Percentiles rank a stretch among this genome's conserved stretches.
Conservation (phyloP, 306 rosid genomes). For the barrel medic (Medicago truncatula) region MtrunA17r5.0-ANR NC_053049.1:17324501-17325000, state of each 20-base stretch:
- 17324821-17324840: slow-evolving; percentile 3
- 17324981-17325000: too few species aligned
- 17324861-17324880: slow-evolving; percentile 25
- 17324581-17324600: background rate
- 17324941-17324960: slow-evolving; percentile 15
- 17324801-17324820: background rate
- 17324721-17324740: background rate
- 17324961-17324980: background rate
- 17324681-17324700: slow-evolving; percentile 36
- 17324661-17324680: background rate
- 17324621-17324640: background rate
- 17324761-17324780: slow-evolving; percentile 39
- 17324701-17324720: slow-evolving; percentile 32
- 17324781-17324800: slow-evolving; percentile 38
- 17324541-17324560: background rate
- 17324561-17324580: background rate
- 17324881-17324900: background rate
- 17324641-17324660: background rate
- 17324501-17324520: background rate
- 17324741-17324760: slow-evolving; percentile 40
- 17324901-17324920: slow-evolving; percentile 14
- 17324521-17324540: background rate
- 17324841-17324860: background rate
- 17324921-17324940: background rate
- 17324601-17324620: too few species aligned